These are phyloP conservation scores for Apiospora aurea DNA, from an alignment of 2,329 filamentous ascomycete genomes.

Conservation along the genomic window DNA sequence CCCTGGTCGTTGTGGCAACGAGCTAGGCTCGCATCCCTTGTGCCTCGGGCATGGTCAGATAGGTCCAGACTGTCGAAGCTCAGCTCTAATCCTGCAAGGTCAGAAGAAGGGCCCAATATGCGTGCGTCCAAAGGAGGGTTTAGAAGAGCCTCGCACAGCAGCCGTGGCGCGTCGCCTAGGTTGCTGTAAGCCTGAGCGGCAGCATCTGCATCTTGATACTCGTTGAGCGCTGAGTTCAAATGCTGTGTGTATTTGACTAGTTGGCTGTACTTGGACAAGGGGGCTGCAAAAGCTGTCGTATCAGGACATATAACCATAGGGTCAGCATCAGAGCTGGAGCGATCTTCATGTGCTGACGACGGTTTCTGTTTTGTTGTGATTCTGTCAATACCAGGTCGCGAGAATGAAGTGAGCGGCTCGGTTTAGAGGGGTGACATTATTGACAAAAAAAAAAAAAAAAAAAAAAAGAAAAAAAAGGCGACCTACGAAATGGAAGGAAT, in stretches of 20 bases:
- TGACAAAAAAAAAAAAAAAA: no score
- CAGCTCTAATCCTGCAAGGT: background rate
- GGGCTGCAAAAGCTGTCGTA: background rate
- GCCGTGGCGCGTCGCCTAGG: conserved; percentile 48
- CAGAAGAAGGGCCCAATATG: background rate
- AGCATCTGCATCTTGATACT: conserved; percentile 46
- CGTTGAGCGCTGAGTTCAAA: conserved; percentile 24
- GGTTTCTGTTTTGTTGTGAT: background rate
- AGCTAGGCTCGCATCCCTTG: background rate
- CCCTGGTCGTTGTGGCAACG: conserved; percentile 29
- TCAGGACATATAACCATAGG: conserved; percentile 9
- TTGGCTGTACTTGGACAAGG: background rate
- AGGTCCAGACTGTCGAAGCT: conserved; percentile 25
- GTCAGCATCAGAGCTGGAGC: background rate
- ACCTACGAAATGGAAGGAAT: background rate
- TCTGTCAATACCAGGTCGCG: background rate
- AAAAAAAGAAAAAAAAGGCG: background rate
- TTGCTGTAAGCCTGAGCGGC: conserved; percentile 54
- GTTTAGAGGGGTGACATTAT: no score
- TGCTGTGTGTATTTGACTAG: background rate
- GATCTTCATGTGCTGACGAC: background rate
- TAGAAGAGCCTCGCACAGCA: conserved; percentile 49
- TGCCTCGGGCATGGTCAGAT: background rate
- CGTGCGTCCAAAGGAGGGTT: conserved; percentile 27
- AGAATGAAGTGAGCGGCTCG: background rate